phyloP scores from a whole-genome alignment of 192 early-diverging fungal species.

The Coemansia sp. region DNA sequence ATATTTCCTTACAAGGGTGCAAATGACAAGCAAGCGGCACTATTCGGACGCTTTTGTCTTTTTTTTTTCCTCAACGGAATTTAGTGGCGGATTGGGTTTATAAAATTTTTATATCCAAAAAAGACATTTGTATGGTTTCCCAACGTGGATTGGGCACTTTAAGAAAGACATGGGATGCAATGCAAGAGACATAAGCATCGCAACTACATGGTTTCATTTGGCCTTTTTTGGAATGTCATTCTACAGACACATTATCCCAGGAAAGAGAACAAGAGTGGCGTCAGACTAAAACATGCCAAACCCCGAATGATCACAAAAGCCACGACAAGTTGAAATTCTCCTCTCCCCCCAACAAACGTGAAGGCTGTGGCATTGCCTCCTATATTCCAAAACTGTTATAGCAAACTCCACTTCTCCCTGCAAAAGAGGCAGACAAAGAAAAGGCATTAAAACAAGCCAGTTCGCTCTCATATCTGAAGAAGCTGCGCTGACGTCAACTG shows the following conservation, averaged over 20 bases:
- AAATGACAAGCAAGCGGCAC: neutral
- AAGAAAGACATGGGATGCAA: neutral
- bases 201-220: slow-evolving; percentile 15
- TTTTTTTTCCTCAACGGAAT: neutral
- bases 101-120: neutral
- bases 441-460: neutral
- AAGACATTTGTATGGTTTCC: neutral
- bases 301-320: neutral
- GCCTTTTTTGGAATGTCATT: slow-evolving; percentile 19
- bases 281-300: neutral
- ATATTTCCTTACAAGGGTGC: neutral
- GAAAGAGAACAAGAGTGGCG: neutral
- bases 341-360: too few relatives aligned
- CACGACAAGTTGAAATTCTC: neutral
- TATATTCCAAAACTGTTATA: too few relatives aligned
- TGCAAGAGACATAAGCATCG: neutral
- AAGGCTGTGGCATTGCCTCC: too few relatives aligned
- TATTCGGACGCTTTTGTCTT: neutral
- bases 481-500: slow-evolving; percentile 48
- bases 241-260: neutral
- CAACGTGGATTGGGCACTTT: neutral
- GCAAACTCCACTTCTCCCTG: too few relatives aligned
- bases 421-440: too few relatives aligned
- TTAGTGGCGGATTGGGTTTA: neutral
- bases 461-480: slow-evolving; percentile 26